Base-by-base conservation (phyloP, 1,284 basidiomycete genomes). In the Ganoderma meredithae region DNA sequence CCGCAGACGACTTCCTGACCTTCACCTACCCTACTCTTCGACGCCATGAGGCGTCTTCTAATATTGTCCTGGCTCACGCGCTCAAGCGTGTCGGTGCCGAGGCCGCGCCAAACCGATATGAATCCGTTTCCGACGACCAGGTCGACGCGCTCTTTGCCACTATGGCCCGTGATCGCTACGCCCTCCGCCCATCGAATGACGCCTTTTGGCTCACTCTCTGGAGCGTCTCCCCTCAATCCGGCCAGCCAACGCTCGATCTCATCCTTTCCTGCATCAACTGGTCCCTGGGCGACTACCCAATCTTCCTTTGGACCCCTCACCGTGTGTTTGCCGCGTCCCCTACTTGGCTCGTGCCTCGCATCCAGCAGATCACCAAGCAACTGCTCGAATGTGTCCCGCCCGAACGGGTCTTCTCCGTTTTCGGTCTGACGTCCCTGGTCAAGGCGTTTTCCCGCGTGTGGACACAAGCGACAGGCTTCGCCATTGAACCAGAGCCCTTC, bases 151-250 rank as follows among this genome's bases (percentile, higher is more conserved):
- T 74, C 67, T 71, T 78, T 47, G 64, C 67, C 19, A 70, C 69
- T 41, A 63, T 73, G 13, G 74, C 75, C 15, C 65, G 68, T 41
- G 72, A 76, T 9, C 70, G 69, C 59, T 70, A 71, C 62, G 65
- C 66, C 9, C 76, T 73, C 19, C 73, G 71, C 61, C 69, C 66
- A 8, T 73, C 69, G 13, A 52, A 63, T 19, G 73, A 67, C 53
- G 79, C 81, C 60, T 82, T 86, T 73, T 88, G 87, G 86, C 73
- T 88, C 65, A 86, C 86, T 8, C 65, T 85, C n/a, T 87, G 84
- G 85, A 82, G 81, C 40, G 63, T 60, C 9, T 73, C 73, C 12
- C 74, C 79, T 19, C 68, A 75, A 15, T 76, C 76, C 31, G 64
- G 68, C 13, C 67, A 72, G 31, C 80, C 81, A 17, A 79, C 77